Percentiles rank a stretch among this genome's conserved stretches.
Conservation (phyloP, 208 protist genomes). For the Trichomonas tenax region DNA sequence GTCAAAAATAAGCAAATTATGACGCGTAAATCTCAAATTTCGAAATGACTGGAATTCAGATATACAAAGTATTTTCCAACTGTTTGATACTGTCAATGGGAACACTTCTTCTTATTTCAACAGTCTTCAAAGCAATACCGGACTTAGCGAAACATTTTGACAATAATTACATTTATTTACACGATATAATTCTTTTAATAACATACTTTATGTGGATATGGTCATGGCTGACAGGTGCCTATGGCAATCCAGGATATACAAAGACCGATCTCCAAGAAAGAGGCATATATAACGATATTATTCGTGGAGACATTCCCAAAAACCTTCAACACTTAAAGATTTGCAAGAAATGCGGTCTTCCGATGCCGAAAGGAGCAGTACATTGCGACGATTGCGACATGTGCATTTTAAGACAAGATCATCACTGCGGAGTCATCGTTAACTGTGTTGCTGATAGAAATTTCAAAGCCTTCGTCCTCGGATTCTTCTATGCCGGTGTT, state of each 20-base stretch:
- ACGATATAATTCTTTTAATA: background rate
- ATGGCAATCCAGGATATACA: background rate
- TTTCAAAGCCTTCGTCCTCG: background rate
- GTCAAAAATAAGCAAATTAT: too few relatives aligned
- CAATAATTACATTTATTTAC: background rate
- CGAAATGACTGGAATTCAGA: too few relatives aligned
- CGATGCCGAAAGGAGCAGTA: background rate
- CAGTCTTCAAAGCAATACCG: background rate
- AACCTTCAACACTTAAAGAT: background rate
- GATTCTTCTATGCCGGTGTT: background rate
- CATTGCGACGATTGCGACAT: background rate
- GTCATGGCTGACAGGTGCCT: background rate
- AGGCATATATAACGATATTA: background rate
- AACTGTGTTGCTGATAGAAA: constrained; percentile 2
- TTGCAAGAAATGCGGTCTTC: background rate
- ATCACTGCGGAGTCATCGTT: background rate
- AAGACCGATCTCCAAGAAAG: background rate
- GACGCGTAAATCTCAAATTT: too few relatives aligned
- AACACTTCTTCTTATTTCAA: background rate
- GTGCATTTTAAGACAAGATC: background rate
- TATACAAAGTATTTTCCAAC: background rate
- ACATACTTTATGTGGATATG: constrained; percentile 1
- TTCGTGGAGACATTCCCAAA: background rate
- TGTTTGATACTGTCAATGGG: background rate
- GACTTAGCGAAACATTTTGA: background rate